phyloP scores from a whole-genome alignment of 1,284 basidiomycete species.

The Trichosporon ovoides region DNA sequence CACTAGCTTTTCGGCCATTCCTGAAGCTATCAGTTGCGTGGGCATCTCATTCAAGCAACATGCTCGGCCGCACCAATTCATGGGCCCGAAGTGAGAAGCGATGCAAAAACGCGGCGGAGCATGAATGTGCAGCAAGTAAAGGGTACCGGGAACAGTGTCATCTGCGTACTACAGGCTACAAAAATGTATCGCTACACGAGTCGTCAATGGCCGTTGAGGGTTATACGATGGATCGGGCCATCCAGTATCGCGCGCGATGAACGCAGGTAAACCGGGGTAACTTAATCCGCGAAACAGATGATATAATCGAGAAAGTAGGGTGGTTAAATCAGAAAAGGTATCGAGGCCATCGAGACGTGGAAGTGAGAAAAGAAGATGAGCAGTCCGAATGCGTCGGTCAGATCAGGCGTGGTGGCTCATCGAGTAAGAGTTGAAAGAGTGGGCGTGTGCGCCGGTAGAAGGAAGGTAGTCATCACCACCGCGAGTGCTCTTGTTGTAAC shows the following conservation, averaged over 20 bases:
- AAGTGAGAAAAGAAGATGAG: background rate
- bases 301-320: background rate
- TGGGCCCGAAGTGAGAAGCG: too few species aligned
- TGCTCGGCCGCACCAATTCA: background rate
- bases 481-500: background rate
- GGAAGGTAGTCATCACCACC: constrained; percentile 1
- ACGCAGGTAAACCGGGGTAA: background rate
- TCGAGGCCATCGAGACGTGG: background rate
- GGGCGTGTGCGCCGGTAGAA: background rate
- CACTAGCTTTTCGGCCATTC: background rate
- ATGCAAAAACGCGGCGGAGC: too few species aligned
- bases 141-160: background rate
- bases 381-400: too few species aligned
- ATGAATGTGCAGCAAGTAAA: background rate
- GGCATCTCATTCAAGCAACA: background rate
- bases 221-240: background rate
- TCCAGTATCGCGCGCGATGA: background rate
- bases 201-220: background rate
- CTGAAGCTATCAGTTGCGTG: background rate
- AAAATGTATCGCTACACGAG: constrained; percentile 18
- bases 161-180: constrained; percentile 20
- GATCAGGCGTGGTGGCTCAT: constrained; percentile 5
- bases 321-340: background rate
- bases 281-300: background rate
- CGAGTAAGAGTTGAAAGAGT: constrained; percentile 4